Evolutionary conservation across 2,329 filamentous ascomycete genomes (phyloP).

Genomic region (Botrytis fragariae): DNA sequence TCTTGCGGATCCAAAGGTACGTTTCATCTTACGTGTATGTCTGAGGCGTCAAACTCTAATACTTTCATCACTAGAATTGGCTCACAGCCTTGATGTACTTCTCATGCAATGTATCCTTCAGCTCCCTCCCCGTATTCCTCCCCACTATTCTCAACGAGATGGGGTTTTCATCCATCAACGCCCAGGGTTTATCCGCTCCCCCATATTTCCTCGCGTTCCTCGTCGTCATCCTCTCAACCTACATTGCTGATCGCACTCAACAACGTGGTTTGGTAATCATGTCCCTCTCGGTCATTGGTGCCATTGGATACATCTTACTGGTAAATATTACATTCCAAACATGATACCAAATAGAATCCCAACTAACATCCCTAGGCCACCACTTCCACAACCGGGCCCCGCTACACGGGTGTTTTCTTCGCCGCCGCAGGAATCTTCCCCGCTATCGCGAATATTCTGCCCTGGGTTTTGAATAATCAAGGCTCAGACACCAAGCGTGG

Average conservation of each 20-base stretch:
- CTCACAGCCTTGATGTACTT: slow-evolving; percentile 51
- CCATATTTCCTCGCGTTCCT: slow-evolving; percentile 68
- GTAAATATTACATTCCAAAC: slow-evolving; percentile 38
- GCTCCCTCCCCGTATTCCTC: slow-evolving; percentile 62
- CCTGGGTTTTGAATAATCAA: slow-evolving; percentile 69
- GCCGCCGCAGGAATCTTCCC: slow-evolving; percentile 64
- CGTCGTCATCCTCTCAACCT: slow-evolving; percentile 59
- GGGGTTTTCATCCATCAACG: slow-evolving; percentile 64
- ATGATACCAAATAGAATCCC: background rate
- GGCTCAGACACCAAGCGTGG: slow-evolving; percentile 66
- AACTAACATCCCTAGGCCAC: slow-evolving; percentile 34
- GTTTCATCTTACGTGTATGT: background rate
- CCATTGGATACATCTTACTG: slow-evolving; percentile 63
- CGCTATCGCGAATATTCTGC: slow-evolving; percentile 67
- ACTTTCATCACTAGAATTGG: slow-evolving; percentile 26
- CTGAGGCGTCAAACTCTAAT: background rate
- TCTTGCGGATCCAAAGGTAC: slow-evolving; percentile 46
- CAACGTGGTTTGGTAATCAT: slow-evolving; percentile 63
- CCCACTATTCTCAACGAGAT: slow-evolving; percentile 62
- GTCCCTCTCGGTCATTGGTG: slow-evolving; percentile 54
- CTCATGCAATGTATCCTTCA: slow-evolving; percentile 63
- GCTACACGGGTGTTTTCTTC: slow-evolving; percentile 50
- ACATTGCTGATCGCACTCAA: slow-evolving; percentile 61
- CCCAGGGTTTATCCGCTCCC: slow-evolving; percentile 70
- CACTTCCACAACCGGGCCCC: slow-evolving; percentile 44